Evolutionary conservation across 2,329 filamentous ascomycete species (phyloP).

Genomic region (Leptographium flavum): DNA sequence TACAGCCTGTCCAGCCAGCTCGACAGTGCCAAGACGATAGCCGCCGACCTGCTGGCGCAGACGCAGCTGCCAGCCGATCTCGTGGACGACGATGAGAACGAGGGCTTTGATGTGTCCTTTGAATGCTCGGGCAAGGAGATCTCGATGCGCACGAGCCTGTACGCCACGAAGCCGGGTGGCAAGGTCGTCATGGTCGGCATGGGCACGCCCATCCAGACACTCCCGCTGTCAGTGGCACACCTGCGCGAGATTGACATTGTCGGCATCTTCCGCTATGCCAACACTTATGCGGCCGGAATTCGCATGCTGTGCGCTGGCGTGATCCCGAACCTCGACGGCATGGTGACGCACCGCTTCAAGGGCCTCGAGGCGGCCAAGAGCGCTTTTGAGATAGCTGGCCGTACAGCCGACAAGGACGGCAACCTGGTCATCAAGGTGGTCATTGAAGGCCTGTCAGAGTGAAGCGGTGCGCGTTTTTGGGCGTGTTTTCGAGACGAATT

Average conservation of each 20-base stretch:
- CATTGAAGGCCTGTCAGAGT: slow-evolving; percentile 23
- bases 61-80: slow-evolving; percentile 18
- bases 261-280: slow-evolving; percentile 66
- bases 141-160: slow-evolving; percentile 63
- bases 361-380: slow-evolving; percentile 46
- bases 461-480: no score
- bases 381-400: slow-evolving; percentile 57
- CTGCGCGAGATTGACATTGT: slow-evolving; percentile 64
- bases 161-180: slow-evolving; percentile 54
- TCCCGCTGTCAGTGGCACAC: slow-evolving; percentile 58
- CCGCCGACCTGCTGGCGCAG: slow-evolving; percentile 32
- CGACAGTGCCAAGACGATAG: slow-evolving; percentile 34
- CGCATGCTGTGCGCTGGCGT: slow-evolving; percentile 37
- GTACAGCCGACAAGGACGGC: slow-evolving; percentile 52
- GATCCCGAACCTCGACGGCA: slow-evolving; percentile 50
- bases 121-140: slow-evolving; percentile 66
- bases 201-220: slow-evolving; percentile 62
- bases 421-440: slow-evolving; percentile 62
- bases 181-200: slow-evolving; percentile 67
- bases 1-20: slow-evolving; percentile 33
- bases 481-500: no score
- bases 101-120: slow-evolving; percentile 55
- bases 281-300: slow-evolving; percentile 62
- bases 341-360: slow-evolving; percentile 60
- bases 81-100: slow-evolving; percentile 39